Evolutionary conservation across 2,329 filamentous ascomycete species (phyloP), one percentile per base, ranked within the genome.

Genomic region (Fusarium circinatum): DNA sequence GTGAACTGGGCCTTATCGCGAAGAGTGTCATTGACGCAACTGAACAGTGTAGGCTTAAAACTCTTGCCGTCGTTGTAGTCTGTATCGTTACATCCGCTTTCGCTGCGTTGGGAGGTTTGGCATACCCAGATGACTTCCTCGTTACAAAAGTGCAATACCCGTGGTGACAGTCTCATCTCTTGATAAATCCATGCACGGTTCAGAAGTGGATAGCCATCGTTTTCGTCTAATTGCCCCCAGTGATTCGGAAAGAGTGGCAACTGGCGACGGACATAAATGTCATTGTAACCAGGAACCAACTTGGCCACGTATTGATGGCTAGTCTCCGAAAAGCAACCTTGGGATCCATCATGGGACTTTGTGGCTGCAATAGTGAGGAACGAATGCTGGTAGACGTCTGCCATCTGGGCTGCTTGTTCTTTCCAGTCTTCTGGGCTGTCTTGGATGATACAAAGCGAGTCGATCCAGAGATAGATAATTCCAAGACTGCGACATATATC

Each of bases 1-100:
- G 18, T 26, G 3, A 57, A 22, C 2, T 34, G n/a, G 5, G 8
- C 39, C 0, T 22, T 57, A 3, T 57, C 28, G 3, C 1, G 22
- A 15, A 4, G 22, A 5, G 0, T 6, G 1, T 44, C 12, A 8
- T 0, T 3, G 1, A 57, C 26, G 4, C 17, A 44, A 6, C 11
- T 15, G 10, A 44, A 57, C 0, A 57, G 7, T 3, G 54, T 34
- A 32, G 28, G 28, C n/a, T 57, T 57, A 2, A 45, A 57, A 0
- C n/a, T 45, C 4, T 34, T 26, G 28, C 39, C 26, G 17, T 57
- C 39, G 30, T 57, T 45, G 1, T 45, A 57, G 8, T 57, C 39
- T 0, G 0, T 3, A 3, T 57, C 54, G 10, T 57, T 57, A 1
- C 39, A 34, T 0, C 54, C 39, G 2, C 17, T 57, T 45, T 57